Base-by-base conservation (phyloP, 169 alveolate genomes). In the Plasmodium relictum region DNA sequence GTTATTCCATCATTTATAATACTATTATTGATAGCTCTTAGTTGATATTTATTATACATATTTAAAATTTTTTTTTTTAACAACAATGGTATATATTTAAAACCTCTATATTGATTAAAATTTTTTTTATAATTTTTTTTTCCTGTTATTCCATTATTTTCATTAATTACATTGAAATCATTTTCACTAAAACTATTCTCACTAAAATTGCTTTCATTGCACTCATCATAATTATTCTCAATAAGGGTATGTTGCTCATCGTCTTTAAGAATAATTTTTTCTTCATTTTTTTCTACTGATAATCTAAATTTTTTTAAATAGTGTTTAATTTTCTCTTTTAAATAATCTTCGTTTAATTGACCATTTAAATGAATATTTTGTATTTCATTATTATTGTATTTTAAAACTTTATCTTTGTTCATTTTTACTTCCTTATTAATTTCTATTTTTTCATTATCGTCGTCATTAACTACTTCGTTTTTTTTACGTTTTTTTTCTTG, bases 1-100 rank as follows among this genome's bases (percentile, higher is more conserved):
- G 98, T 95, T 4, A 98, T 95, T 22, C 99, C 99, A 0, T 88
- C 69, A 68, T 80, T 85, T 66, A 71, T 68, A 10, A 94, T 68
- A 59, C 95, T 92, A 88, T 94, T 93, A 48, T 93, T 74, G 7
- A 94, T 92, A 48, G 96, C 95, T 48, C 92, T 31, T 24, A 94
- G 66, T 86, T 94, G 96, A 31, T 92, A 94, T 16, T 86, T 66
- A 71, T 94, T 94, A 69, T 76, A 94, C 3, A 78, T 74, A n/a
- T 71, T 45, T n/a, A 88, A 89, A 45, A 94, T 62, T 37, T 85
- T 78, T 20, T 54, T 74, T 88, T 74, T 93, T 85, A 94, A 52
- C 54, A 54, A 50, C 50, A 22, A 56, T 31, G 96, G 96, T 6
- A 94, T 90, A 26, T 85, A 86, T 3, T 56, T 39, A 24, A 83